A percentile compares a stretch with the other conserved stretches of the same genome.
These are phyloP conservation scores for Endogone sp. DNA, from an alignment of 192 early-diverging fungal genomes.

Conservation along the genomic window DNA sequence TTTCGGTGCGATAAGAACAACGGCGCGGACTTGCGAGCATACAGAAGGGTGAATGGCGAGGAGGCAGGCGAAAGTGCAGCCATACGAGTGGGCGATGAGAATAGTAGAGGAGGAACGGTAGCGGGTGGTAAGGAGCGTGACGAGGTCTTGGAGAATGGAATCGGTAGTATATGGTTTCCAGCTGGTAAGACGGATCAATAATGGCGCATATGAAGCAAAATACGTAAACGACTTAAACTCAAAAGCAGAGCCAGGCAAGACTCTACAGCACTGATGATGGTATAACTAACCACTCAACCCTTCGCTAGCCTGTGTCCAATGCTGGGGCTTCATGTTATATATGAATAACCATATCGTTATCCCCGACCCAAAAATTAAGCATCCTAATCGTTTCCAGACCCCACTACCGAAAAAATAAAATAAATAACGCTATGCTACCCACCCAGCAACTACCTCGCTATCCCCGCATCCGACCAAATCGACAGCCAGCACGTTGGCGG, in stretches of 20 bases:
- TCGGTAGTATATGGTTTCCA: constrained; percentile 42
- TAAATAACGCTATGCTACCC: constrained; percentile 4
- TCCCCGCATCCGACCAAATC: constrained; percentile 52
- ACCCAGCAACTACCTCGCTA: constrained; percentile 48
- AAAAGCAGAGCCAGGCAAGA: background rate
- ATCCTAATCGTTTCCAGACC: background rate
- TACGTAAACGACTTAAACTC: too few relatives aligned
- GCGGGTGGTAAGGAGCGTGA: constrained; percentile 30
- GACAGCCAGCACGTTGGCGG: constrained; percentile 47
- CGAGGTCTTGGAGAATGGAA: constrained; percentile 40
- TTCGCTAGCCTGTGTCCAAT: too few relatives aligned
- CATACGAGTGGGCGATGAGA: constrained; percentile 54
- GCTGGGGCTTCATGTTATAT: too few relatives aligned
- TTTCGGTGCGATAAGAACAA: constrained; percentile 51
- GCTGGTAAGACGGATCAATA: constrained; percentile 18
- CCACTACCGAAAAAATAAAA: background rate
- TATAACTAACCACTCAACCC: too few relatives aligned
- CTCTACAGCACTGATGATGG: too few relatives aligned
- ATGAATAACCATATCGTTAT: too few relatives aligned
- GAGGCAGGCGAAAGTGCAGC: constrained; percentile 43
- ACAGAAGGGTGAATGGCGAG: constrained; percentile 25
- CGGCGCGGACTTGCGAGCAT: constrained; percentile 32
- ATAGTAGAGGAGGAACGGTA: constrained; percentile 45
- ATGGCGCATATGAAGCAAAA: background rate
- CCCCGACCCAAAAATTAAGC: background rate